Evolutionary conservation across 371 early-diverging fungal genomes (phyloP).

Genomic region (Rhizopus arrhizus): DNA sequence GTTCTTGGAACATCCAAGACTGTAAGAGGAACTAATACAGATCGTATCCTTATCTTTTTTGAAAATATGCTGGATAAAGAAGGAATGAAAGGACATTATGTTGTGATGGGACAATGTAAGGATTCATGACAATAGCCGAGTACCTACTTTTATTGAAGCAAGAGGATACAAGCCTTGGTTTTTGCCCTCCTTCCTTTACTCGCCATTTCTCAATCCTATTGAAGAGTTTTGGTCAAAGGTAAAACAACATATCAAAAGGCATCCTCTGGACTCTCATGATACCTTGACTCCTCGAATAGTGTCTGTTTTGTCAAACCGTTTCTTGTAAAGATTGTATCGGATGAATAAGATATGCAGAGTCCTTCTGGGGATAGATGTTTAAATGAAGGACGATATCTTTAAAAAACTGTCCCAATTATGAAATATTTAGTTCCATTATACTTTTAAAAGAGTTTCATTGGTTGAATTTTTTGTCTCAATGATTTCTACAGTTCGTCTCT

Average conservation of each 20-base stretch:
- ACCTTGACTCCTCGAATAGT: constrained; percentile 15
- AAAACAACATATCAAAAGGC: constrained; percentile 20
- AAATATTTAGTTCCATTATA: too few species aligned
- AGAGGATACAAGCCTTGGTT: constrained; percentile 16
- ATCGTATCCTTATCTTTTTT: constrained; percentile 14
- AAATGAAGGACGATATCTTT: not conserved
- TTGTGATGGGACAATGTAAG: constrained; percentile 23
- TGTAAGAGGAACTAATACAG: constrained; percentile 18
- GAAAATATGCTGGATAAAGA: constrained; percentile 19
- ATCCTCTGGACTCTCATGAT: constrained; percentile 20
- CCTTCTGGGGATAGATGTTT: too few species aligned
- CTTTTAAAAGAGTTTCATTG: too few species aligned
- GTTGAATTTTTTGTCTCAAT: too few species aligned
- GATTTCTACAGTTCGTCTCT: too few species aligned
- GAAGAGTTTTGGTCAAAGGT: constrained; percentile 20
- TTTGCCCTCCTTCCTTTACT: constrained; percentile 21
- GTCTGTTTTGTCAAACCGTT: constrained; percentile 10
- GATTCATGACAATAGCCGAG: constrained; percentile 15
- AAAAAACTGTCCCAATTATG: too few species aligned
- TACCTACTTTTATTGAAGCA: constrained; percentile 12
- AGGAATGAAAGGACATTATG: constrained; percentile 19
- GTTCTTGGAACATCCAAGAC: constrained; percentile 15
- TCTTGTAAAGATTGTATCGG: constrained; percentile 13
- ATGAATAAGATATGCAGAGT: not conserved
- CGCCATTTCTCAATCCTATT: not conserved